Conservation (phyloP, 306 rosid genomes). For the Macrotyloma uniflorum region DNA sequence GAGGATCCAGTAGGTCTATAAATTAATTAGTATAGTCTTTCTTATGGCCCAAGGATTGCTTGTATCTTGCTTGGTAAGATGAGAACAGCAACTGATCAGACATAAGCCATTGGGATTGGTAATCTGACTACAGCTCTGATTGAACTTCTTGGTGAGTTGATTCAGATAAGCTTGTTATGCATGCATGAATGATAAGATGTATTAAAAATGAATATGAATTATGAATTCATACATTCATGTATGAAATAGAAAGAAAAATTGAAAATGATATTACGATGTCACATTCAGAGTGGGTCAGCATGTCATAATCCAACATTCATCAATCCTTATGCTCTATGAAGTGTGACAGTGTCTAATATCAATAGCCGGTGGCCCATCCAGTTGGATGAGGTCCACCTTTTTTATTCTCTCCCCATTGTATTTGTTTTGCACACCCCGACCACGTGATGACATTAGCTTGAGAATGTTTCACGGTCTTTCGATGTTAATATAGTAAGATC, state of each 20-base stretch:
- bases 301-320: slow-evolving; percentile 20
- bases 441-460: slow-evolving; percentile 27
- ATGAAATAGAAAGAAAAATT: background rate
- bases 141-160: background rate
- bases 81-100: background rate
- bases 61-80: background rate
- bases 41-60: background rate
- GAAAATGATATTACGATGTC: slow-evolving; percentile 24
- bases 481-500: slow-evolving; percentile 21
- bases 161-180: background rate
- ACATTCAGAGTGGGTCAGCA: slow-evolving; percentile 40
- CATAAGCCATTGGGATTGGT: background rate
- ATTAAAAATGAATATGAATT: background rate
- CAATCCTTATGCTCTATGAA: slow-evolving; percentile 25
- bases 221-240: background rate
- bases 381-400: slow-evolving; percentile 35
- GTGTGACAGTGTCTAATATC: slow-evolving; percentile 1
- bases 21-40: background rate
- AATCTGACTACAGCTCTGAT: background rate
- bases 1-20: slow-evolving; percentile 13
- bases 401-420: background rate
- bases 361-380: background rate
- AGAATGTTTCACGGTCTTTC: slow-evolving; percentile 28
- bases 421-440: slow-evolving; percentile 27
- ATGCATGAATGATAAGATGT: slow-evolving; percentile 4